Percentiles rank a stretch among this genome's conserved stretches.
These are phyloP conservation scores for Kazachstania bromeliacearum DNA, from an alignment of 805 yeast genomes.

Conservation along the genomic window DNA sequence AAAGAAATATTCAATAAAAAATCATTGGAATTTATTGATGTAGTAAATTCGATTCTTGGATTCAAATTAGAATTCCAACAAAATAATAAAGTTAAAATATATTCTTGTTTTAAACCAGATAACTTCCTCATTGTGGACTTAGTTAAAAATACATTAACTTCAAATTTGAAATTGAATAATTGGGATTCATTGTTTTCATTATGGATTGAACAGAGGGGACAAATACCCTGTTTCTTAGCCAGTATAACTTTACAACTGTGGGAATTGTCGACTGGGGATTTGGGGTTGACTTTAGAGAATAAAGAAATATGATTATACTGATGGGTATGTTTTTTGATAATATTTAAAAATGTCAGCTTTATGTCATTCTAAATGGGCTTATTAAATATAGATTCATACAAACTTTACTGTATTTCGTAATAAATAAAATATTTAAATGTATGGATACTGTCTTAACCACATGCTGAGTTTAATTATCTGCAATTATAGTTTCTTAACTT, in stretches of 20 bases:
- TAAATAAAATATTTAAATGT: no score
- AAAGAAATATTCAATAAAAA: slow-evolving; percentile 52
- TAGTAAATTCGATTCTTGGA: slow-evolving; percentile 61
- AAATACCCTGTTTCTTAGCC: slow-evolving; percentile 69
- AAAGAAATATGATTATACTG: no score
- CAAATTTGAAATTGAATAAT: slow-evolving; percentile 29
- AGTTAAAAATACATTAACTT: slow-evolving; percentile 43
- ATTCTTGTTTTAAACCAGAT: slow-evolving; percentile 36
- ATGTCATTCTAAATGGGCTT: no score
- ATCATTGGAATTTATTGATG: slow-evolving; percentile 61
- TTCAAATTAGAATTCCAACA: slow-evolving; percentile 59
- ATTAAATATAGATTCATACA: no score
- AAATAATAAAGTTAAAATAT: slow-evolving; percentile 46
- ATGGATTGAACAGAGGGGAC: slow-evolving; percentile 61
- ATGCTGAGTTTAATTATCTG: no score
- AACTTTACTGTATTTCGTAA: no score
- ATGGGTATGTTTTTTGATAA: no score
- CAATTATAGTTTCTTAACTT: no score
- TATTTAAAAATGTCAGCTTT: no score
- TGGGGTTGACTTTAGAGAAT: no score
- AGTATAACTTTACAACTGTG: slow-evolving; percentile 61
- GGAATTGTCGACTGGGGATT: no score
- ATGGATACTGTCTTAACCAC: no score
- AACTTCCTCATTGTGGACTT: slow-evolving; percentile 50
- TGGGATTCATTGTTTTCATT: slow-evolving; percentile 46